Evolutionary conservation across 306 rosid species (phyloP).

Genomic region (Cucurbita moschata): DNA sequence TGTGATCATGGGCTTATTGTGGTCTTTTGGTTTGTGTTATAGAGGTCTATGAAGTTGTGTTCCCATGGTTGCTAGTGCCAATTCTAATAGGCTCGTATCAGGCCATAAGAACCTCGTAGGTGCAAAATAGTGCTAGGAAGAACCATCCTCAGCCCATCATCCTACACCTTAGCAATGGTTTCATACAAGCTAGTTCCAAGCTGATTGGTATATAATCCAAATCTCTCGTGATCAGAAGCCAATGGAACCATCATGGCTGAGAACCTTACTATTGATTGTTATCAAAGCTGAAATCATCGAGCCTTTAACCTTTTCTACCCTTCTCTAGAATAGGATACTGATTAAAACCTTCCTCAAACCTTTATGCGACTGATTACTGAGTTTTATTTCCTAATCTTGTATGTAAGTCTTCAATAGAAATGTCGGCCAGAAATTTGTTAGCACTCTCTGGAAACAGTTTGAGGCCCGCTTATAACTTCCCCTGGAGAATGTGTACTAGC

Average conservation of each 20-base stretch:
- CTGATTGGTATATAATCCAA: background rate
- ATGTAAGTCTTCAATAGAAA: background rate
- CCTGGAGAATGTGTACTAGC: background rate
- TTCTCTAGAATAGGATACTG: background rate
- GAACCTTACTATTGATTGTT: background rate
- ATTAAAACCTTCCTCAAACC: background rate
- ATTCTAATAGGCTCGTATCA: too few species aligned
- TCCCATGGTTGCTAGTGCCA: too few species aligned
- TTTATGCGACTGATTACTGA: background rate
- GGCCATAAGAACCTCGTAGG: background rate
- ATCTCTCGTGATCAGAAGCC: background rate
- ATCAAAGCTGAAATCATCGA: background rate
- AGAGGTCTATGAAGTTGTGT: too few species aligned
- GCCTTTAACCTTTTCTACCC: background rate
- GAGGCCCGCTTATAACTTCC: constrained; percentile 1
- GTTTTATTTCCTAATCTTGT: background rate
- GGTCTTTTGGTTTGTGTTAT: too few species aligned
- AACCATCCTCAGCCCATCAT: background rate
- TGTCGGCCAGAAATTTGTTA: background rate
- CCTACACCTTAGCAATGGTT: background rate
- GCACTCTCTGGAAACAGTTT: background rate
- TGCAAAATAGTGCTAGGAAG: background rate
- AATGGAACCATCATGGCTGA: background rate
- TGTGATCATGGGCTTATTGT: too few species aligned
- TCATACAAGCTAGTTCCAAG: background rate